Base-by-base conservation (phyloP, 257 asterid genomes). In the Avicennia marina region DNA sequence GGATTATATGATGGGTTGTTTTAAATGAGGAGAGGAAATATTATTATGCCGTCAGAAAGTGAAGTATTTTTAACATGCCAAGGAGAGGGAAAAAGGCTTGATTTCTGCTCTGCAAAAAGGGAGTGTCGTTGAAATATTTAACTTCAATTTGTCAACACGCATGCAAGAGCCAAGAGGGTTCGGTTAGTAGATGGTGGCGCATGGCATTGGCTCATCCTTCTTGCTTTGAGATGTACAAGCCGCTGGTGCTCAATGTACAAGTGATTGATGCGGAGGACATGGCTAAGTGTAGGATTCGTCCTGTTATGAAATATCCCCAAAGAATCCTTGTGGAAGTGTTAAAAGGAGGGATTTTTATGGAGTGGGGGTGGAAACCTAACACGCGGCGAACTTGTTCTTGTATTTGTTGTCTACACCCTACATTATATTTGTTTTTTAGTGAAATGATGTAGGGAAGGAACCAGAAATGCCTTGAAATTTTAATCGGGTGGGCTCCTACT, bases 141-240 rank as follows among this genome's bases (percentile, higher is more conserved):
- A 22, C 11, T 29, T 36, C 8, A 51, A 62, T 44, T 53, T 13
- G 67, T 75, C 82, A 71, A 76, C 73, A 71, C 75, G 83, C 81
- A 69, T 76, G 83, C 34, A 29, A 8, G 7, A n/a, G n/a, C n/a
- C 76, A 73, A 70, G 27, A 31, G 42, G 53, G 68, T 47, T 63
- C 27, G 63, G 76, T 41, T 70, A 70, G 83, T 70, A 78, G 81
- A 63, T 59, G 66, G 60, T 74, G 74, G 69, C 69, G 73, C 74
- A 71, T 50, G 49, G 56, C 66, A 42, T 55, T 58, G 57, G 63
- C 67, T 52, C 68, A 54, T 57, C 66, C 60, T 50, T 45, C 18
- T 51, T 40, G 15, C 25, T 7, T 15, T 38, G 31, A 10, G 16
- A 1, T 34, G 66, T 59, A 60, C 67, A 62, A 46, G 11, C 46